Conservation (phyloP, 2,329 filamentous ascomycete genomes). For the Epichloe aotearoae region DNA sequence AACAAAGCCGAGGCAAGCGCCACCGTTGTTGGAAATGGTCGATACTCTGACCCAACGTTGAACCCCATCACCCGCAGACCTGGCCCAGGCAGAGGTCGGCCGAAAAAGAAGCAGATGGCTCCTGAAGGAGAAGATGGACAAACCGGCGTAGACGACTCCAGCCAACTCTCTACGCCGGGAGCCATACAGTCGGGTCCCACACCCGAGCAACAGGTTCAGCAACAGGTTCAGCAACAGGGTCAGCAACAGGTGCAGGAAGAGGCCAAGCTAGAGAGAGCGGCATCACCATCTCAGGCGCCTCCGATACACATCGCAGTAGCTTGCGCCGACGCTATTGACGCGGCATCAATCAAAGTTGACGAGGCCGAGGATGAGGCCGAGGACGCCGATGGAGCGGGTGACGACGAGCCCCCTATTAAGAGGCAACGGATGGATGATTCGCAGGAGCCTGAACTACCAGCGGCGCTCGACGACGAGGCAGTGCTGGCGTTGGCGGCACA, state of each 20-base stretch:
- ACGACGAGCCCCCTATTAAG: constrained; percentile 26
- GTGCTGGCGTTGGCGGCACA: constrained; percentile 34
- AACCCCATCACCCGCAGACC: constrained; percentile 49
- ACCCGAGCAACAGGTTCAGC: not conserved
- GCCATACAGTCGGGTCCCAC: not conserved
- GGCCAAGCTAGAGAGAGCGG: not conserved
- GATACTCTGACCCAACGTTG: constrained; percentile 34
- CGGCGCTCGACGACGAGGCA: constrained; percentile 32
- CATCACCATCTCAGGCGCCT: not conserved
- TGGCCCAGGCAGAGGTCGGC: constrained; percentile 42
- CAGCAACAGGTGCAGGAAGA: not conserved
- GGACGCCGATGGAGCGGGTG: constrained; percentile 14
- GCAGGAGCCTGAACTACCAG: constrained; percentile 16
- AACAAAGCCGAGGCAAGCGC: constrained; percentile 35
- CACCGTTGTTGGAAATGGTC: constrained; percentile 18
- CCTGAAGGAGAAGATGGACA: not conserved
- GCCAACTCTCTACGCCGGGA: not conserved
- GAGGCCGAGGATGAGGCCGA: constrained; percentile 6
- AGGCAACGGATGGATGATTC: constrained; percentile 25
- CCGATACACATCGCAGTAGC: not conserved
- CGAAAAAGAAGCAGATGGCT: constrained; percentile 26
- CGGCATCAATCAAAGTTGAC: constrained; percentile 3
- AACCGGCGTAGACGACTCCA: not conserved
- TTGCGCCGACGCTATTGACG: not conserved
- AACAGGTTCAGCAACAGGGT: not conserved